These are phyloP conservation scores for Hemileia vastatrix DNA, from an alignment of 1,284 basidiomycete genomes.

Conservation along the genomic window DNA sequence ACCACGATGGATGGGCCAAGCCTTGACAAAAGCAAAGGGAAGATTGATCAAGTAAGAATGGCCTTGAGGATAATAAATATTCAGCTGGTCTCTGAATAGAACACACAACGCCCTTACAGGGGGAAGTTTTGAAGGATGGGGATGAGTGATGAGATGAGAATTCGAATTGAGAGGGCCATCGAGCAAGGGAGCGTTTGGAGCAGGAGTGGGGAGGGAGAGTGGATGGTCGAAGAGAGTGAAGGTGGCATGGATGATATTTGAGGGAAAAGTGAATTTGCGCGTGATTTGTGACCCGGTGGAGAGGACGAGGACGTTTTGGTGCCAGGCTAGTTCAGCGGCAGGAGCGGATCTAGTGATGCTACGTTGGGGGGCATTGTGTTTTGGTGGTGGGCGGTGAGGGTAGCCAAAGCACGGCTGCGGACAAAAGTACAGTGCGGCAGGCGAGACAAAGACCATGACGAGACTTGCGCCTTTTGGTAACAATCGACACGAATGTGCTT, in stretches of 20 bases:
- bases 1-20: slow-evolving; percentile 67
- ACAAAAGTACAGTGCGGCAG: no score
- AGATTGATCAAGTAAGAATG: slow-evolving; percentile 66
- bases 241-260: slow-evolving; percentile 23
- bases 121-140: slow-evolving; percentile 13
- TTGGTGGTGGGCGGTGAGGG: no score
- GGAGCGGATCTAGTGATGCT: no score
- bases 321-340: no score
- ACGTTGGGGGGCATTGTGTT: no score
- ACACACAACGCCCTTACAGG: slow-evolving; percentile 58
- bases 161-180: background rate
- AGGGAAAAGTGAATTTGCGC: no score
- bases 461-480: no score
- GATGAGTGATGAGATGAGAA: background rate
- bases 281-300: no score
- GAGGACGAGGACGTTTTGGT: no score
- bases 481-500: no score
- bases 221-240: slow-evolving; percentile 20
- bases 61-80: slow-evolving; percentile 64
- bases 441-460: no score
- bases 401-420: no score
- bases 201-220: background rate
- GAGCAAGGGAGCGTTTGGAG: background rate
- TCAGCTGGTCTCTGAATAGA: slow-evolving; percentile 63
- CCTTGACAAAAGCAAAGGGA: slow-evolving; percentile 65